Conservation (phyloP, 1,284 basidiomycete genomes). For the Mycosarcoma maydis region DNA sequence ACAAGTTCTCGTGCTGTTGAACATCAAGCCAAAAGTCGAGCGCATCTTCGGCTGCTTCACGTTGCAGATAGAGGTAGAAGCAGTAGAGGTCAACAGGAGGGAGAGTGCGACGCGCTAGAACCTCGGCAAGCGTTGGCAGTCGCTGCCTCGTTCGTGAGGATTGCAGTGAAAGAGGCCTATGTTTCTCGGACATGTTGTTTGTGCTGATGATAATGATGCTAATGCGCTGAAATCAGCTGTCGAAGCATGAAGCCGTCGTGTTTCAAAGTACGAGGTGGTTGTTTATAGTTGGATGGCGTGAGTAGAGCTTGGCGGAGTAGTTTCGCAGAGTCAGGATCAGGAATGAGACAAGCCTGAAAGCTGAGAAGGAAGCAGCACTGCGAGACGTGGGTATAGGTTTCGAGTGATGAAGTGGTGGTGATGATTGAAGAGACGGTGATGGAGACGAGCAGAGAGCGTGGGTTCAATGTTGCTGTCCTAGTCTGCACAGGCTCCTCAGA, state of each 20-base stretch:
- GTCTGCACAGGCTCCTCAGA: not conserved
- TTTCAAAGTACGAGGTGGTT: not conserved
- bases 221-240: not conserved
- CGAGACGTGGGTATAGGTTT: constrained; percentile 4
- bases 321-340: no score
- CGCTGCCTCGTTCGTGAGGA: constrained; percentile 61
- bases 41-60: constrained; percentile 92
- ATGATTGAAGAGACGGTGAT: not conserved
- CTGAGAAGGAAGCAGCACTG: not conserved
- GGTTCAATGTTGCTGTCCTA: not conserved
- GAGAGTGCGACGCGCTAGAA: constrained; percentile 72
- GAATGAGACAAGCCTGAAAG: no score
- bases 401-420: not conserved
- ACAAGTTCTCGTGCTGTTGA: constrained; percentile 97
- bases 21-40: constrained; percentile 99
- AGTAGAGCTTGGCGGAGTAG: no score
- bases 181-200: constrained; percentile 43
- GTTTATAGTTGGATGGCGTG: no score
- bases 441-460: constrained; percentile 5
- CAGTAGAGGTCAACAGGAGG: constrained; percentile 97
- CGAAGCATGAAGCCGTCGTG: not conserved
- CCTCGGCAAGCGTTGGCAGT: constrained; percentile 67
- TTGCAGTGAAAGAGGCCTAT: constrained; percentile 33
- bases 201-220: not conserved
- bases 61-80: constrained; percentile 79